Conservation (phyloP, 352 stramenopile species). For the Globisporangium apiculatum region DNA sequence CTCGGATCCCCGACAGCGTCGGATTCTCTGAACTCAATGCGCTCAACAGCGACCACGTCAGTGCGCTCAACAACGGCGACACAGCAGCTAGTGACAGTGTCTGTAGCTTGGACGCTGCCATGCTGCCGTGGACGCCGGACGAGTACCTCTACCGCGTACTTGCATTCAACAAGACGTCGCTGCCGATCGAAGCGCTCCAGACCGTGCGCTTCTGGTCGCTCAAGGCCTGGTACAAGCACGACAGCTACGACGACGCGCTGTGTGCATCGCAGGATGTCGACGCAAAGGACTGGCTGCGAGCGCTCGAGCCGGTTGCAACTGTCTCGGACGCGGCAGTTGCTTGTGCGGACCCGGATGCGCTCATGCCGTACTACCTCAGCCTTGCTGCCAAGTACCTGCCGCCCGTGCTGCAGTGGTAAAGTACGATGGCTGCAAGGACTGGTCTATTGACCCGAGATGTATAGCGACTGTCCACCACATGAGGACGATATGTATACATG, state of each 20-base stretch:
- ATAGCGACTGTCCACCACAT: no score
- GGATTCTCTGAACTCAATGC: conserved; percentile 53
- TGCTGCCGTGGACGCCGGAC: conserved; percentile 69
- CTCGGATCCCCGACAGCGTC: conserved; percentile 50
- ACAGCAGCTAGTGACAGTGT: conserved; percentile 1
- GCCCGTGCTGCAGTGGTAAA: conserved; percentile 64
- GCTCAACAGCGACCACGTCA: conserved; percentile 54
- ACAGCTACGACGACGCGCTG: conserved; percentile 38
- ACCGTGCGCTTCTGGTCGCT: conserved; percentile 71
- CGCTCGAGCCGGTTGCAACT: conserved; percentile 25
- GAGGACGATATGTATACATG: no score
- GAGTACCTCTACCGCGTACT: conserved; percentile 73
- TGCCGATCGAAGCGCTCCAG: conserved; percentile 58
- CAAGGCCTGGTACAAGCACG: conserved; percentile 53
- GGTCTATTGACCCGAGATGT: no score
- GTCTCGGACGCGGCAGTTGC: conserved; percentile 38
- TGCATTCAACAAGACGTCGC: conserved; percentile 45
- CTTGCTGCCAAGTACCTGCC: conserved; percentile 74
- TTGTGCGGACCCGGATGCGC: conserved; percentile 22
- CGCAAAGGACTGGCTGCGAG: conserved; percentile 64
- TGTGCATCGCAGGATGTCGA: conserved; percentile 39
- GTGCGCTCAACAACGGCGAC: neutral
- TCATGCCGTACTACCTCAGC: conserved; percentile 59
- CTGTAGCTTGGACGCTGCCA: conserved; percentile 28
- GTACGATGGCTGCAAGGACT: no score